Conservation (phyloP, 305 asterid species). For the Fraxinus ornus region DNA sequence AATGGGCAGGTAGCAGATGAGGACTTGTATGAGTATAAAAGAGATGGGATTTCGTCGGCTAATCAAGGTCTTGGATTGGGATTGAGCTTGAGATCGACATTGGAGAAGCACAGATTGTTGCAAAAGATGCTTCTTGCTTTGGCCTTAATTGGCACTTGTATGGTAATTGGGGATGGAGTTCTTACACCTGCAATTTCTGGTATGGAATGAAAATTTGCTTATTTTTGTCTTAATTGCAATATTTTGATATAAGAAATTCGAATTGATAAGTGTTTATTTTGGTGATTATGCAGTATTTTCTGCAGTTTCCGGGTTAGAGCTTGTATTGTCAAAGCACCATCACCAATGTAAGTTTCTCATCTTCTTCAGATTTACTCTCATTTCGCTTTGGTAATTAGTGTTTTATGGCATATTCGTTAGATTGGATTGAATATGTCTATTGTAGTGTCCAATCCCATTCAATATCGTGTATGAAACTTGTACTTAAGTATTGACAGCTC, state of each 20-base stretch:
- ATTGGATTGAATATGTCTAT: not conserved
- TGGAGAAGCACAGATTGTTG: conserved; percentile 57
- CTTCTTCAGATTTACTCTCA: conserved; percentile 13
- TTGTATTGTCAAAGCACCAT: conserved; percentile 67
- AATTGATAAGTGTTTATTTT: conserved; percentile 17
- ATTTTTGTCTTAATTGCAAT: not conserved
- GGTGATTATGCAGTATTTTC: conserved; percentile 65
- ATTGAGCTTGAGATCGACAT: conserved; percentile 53
- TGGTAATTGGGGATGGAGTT: conserved; percentile 95
- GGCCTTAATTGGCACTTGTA: conserved; percentile 82
- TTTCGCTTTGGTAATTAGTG: not conserved
- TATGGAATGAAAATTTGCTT: conserved; percentile 9
- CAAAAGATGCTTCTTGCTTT: conserved; percentile 62
- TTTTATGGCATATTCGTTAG: not conserved
- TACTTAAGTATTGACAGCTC: conserved; percentile 1
- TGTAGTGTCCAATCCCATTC: not conserved
- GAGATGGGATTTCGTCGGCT: conserved; percentile 49
- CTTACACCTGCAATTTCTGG: conserved; percentile 93
- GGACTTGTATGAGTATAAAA: conserved; percentile 70
- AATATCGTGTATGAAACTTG: not conserved
- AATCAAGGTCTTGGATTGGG: conserved; percentile 55
- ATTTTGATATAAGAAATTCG: not conserved
- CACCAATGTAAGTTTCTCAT: conserved; percentile 68
- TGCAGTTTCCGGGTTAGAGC: conserved; percentile 91
- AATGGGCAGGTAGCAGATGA: conserved; percentile 84